Percentiles rank a stretch among this genome's conserved stretches.
phyloP scores from a whole-genome alignment of 225 moss, liverwort and hornwort genomes.

The Anthoceros angustus region DNA sequence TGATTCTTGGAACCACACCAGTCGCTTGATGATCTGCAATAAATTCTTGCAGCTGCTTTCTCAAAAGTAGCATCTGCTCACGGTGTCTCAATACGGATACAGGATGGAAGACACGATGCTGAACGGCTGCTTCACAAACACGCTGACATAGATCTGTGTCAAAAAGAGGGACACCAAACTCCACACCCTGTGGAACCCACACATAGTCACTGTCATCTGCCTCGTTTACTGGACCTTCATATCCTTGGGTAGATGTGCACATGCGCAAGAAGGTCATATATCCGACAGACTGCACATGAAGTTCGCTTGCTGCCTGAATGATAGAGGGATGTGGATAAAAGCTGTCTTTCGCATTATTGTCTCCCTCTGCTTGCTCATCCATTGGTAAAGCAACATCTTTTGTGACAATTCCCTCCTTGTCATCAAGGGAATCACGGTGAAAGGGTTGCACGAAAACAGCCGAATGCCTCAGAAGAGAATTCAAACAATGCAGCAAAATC shows the following conservation, averaged over 20 bases:
- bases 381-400: constrained; percentile 56
- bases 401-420: constrained; percentile 36
- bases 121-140: constrained; percentile 68
- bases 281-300: constrained; percentile 60
- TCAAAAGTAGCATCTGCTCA: constrained; percentile 57
- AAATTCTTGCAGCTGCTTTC: constrained; percentile 52
- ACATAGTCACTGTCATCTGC: constrained; percentile 21
- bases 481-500: constrained; percentile 71
- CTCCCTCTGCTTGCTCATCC: constrained; percentile 17
- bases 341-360: constrained; percentile 13
- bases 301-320: constrained; percentile 40
- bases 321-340: constrained; percentile 32
- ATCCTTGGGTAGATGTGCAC: constrained; percentile 11
- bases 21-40: constrained; percentile 68
- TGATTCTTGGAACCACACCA: constrained; percentile 36
- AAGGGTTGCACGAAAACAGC: constrained; percentile 86
- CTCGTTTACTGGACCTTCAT: constrained; percentile 5
- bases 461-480: constrained; percentile 56
- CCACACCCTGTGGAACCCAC: constrained; percentile 82
- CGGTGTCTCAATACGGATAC: constrained; percentile 47
- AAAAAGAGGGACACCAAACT: constrained; percentile 90
- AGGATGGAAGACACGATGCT: constrained; percentile 46
- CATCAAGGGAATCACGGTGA: constrained; percentile 35
- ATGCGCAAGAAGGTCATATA: constrained; percentile 63
- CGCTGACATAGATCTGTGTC: constrained; percentile 75